Conservation (phyloP, 768 basidiomycete genomes). For the Myochromella boudieri region DNA sequence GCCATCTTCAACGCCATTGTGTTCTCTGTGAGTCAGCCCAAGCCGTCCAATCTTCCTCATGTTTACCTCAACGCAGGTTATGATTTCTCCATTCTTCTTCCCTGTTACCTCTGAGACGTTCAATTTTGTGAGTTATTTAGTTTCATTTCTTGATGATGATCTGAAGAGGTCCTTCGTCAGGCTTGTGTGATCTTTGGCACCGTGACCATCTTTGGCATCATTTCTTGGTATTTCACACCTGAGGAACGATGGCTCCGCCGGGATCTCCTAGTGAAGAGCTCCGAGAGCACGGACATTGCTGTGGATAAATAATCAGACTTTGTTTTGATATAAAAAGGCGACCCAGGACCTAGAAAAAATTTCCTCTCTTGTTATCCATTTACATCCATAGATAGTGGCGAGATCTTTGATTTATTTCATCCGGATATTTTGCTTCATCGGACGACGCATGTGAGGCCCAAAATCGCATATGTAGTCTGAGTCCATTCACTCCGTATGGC, state of each 20-base stretch:
- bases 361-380: too few species aligned
- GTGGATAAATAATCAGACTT: too few species aligned
- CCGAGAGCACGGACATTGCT: conserved; percentile 31
- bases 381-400: too few species aligned
- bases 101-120: conserved; percentile 75
- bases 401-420: too few species aligned
- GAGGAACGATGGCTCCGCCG: conserved; percentile 78
- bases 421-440: too few species aligned
- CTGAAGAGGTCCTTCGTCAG: too few species aligned
- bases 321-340: too few species aligned
- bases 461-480: too few species aligned
- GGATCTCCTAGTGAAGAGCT: conserved; percentile 55
- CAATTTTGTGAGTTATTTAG: conserved; percentile 69
- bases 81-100: conserved; percentile 86
- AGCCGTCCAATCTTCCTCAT: background rate
- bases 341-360: too few species aligned
- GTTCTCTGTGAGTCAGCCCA: conserved; percentile 55
- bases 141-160: background rate
- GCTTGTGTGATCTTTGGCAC: conserved; percentile 76
- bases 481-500: too few species aligned
- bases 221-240: conserved; percentile 79
- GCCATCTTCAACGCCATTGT: conserved; percentile 73
- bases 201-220: conserved; percentile 74
- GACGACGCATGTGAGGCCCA: too few species aligned
- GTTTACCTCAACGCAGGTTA: conserved; percentile 46